phyloP scores from a whole-genome alignment of 495 filamentous ascomycete species.

The Hypomontagnella monticulosa region DNA sequence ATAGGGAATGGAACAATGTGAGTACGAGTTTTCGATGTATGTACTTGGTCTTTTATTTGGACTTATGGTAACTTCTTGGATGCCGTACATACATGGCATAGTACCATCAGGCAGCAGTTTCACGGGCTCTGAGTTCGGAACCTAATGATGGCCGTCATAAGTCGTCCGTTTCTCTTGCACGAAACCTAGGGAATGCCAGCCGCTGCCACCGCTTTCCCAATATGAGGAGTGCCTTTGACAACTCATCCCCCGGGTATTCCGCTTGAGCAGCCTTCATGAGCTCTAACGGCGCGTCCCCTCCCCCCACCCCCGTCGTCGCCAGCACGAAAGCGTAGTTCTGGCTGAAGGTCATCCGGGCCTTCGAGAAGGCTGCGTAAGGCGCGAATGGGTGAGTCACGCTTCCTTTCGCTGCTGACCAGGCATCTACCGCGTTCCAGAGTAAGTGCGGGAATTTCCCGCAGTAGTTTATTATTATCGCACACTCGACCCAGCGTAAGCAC shows the following conservation, averaged over 20 bases:
- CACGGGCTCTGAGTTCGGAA: too few species aligned
- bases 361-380: conserved; percentile 26
- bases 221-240: conserved; percentile 15
- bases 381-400: conserved; percentile 4
- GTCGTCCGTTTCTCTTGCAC: too few species aligned
- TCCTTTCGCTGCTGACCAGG: conserved; percentile 9
- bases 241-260: not conserved
- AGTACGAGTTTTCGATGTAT: too few species aligned
- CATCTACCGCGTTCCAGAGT: conserved; percentile 36
- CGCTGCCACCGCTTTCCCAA: conserved; percentile 17
- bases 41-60: too few species aligned
- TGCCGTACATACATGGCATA: too few species aligned
- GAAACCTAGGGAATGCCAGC: conserved; percentile 7
- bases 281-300: conserved; percentile 4
- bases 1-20: too few species aligned
- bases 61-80: too few species aligned
- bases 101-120: too few species aligned
- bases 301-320: conserved; percentile 20
- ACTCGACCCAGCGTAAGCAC: conserved; percentile 44
- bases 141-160: too few species aligned
- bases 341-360: conserved; percentile 10
- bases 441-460: conserved; percentile 32
- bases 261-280: conserved; percentile 4
- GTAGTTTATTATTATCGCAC: conserved; percentile 45
- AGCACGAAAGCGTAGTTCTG: conserved; percentile 18